These are phyloP conservation scores for Lycium barbarum DNA, from an alignment of 257 asterid genomes.

Conservation along the genomic window DNA sequence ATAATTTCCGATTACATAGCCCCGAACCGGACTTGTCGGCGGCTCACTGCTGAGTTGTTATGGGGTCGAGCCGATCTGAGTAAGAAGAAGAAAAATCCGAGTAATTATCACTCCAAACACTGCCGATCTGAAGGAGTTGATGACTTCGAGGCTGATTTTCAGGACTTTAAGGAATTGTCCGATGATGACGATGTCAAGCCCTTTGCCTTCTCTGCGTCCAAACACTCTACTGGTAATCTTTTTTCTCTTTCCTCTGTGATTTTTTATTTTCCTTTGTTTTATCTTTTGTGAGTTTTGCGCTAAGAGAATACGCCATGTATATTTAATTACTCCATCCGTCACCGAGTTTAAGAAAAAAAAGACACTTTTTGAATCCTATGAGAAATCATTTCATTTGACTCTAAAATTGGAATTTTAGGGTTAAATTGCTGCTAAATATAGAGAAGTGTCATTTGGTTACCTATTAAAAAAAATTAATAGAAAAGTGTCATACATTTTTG, in stretches of 20 bases:
- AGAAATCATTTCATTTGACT: no score
- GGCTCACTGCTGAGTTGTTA: slow-evolving; percentile 78
- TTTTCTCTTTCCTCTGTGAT: background rate
- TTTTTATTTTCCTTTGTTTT: background rate
- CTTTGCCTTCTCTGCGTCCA: slow-evolving; percentile 25
- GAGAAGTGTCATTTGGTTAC: no score
- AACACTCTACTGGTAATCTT: background rate
- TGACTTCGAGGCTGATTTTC: slow-evolving; percentile 40
- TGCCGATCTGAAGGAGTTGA: slow-evolving; percentile 32
- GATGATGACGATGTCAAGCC: slow-evolving; percentile 29
- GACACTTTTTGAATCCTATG: no score
- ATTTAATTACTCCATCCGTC: background rate
- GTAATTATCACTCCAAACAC: slow-evolving; percentile 55
- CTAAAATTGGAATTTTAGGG: no score
- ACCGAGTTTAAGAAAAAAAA: no score
- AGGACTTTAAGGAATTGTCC: slow-evolving; percentile 33
- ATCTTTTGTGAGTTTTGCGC: background rate
- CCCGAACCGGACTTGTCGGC: slow-evolving; percentile 67
- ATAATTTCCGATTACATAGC: slow-evolving; percentile 63
- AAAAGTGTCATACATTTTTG: no score
- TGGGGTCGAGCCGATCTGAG: slow-evolving; percentile 72
- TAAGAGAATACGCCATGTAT: background rate
- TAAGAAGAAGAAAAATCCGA: slow-evolving; percentile 46
- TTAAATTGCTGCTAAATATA: no score
- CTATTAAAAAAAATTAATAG: no score